Conservation (phyloP, 345 rosid genomes). For the Anastatica hierochuntica region DNA sequence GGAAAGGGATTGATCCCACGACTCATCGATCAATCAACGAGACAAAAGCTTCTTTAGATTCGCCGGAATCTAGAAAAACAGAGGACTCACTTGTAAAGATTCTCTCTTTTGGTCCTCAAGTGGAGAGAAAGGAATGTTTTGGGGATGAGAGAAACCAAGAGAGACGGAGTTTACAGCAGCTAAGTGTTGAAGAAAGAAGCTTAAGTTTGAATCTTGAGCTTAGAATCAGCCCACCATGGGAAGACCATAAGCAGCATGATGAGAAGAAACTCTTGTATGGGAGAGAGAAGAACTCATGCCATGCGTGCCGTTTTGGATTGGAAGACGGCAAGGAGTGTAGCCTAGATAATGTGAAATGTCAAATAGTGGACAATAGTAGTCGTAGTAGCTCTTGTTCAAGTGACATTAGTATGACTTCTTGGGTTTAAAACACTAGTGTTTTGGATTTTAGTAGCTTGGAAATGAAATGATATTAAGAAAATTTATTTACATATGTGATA, state of each 20-base stretch:
- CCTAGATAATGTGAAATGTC: constrained; percentile 23
- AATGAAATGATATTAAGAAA: no score
- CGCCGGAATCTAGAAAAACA: not conserved
- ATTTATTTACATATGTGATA: no score
- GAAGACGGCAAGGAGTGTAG: constrained; percentile 50
- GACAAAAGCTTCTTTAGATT: constrained; percentile 5
- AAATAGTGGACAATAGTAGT: constrained; percentile 13
- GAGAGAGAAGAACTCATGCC: constrained; percentile 27
- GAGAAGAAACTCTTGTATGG: constrained; percentile 18
- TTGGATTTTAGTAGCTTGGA: no score
- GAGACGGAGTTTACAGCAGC: constrained; percentile 21
- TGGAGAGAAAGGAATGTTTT: not conserved
- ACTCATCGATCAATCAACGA: constrained; percentile 60
- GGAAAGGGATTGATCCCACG: constrained; percentile 67
- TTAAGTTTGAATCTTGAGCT: constrained; percentile 86
- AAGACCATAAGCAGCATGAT: constrained; percentile 17
- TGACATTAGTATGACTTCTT: constrained; percentile 49
- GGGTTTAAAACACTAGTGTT: constrained; percentile 56
- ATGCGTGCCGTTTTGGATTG: constrained; percentile 44
- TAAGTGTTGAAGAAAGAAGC: constrained; percentile 32
- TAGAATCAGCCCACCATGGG: constrained; percentile 68
- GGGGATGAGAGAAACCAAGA: constrained; percentile 3
- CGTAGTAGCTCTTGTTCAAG: constrained; percentile 22
- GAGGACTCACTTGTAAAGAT: constrained; percentile 13
- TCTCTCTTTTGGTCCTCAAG: no score